Base-by-base conservation (phyloP, 768 basidiomycete genomes). In the Tricholoma terreum region DNA sequence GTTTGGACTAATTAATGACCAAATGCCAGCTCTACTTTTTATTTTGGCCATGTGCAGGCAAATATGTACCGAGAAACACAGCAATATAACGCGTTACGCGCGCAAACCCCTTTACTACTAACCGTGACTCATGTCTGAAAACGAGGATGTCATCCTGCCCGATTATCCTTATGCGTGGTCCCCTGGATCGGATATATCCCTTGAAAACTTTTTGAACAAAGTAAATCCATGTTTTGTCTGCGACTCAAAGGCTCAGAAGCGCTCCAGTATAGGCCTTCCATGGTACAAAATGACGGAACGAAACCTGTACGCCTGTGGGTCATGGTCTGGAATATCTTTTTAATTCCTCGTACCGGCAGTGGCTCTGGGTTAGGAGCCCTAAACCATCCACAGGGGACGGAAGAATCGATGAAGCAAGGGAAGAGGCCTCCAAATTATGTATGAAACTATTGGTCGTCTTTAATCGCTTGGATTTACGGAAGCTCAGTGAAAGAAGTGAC, bases 261-360 rank as follows among this genome's bases (percentile, higher is more conserved):
- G 54, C 22, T 52, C 11, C 59, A 90, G 87, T 88, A 83, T 61
- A 86, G 78, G 52, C 89, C 89, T 1, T 89, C 87, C 15, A 86
- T 90, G 87, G 84, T 89, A 9, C 83, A 87, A 61, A 82, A 90
- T 65, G 86, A 90, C 57, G 89, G 88, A 4, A 85, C 77, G 0
- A 90, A 89, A 68, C 87, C 87, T 42, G 89, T 89, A 56, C 66
- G 83, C 59, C 54, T 12, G 11, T 21, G 36, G 57, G n/a, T 1
- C 19, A 33, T 11, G 59, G 21, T 8, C 36, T 22, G 17, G 12
- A 12, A 22, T 45, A 22, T 14, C 5, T 43, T 14, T 9, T 48
- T 48, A 4, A 14, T 3, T 17, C 38, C n/a, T 2, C 21, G 7
- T 4, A 45, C 21, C 9, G 22, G 21, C 54, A 89, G 86, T 90